Conservation (phyloP, 1,284 basidiomycete genomes). For the Trichosporon coremiiforme region DNA sequence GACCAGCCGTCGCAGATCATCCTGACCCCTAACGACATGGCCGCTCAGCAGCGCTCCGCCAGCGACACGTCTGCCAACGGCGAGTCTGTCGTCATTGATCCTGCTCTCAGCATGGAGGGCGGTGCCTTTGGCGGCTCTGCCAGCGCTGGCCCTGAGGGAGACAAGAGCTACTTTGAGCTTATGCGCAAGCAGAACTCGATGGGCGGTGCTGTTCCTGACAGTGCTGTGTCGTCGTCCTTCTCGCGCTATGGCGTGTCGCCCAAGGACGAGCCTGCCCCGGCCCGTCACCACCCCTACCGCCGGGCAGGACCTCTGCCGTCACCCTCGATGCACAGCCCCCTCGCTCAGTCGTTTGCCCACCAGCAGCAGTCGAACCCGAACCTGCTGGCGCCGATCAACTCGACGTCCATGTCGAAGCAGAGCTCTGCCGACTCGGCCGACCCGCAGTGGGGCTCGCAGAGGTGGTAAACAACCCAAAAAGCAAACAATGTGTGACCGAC, state of each 20-base stretch:
- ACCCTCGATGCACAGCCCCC: conserved; percentile 26
- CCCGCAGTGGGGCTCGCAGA: conserved; percentile 5
- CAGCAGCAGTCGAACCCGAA: conserved; percentile 12
- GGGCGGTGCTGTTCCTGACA: conserved; percentile 27
- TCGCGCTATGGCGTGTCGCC: conserved; percentile 37
- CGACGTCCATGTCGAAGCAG: conserved; percentile 16
- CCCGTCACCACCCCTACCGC: conserved; percentile 43
- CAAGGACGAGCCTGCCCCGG: conserved; percentile 25
- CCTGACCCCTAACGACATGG: conserved; percentile 48
- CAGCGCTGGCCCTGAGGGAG: conserved; percentile 20
- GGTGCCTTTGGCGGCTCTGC: conserved; percentile 1
- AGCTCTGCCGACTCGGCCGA: conserved; percentile 4
- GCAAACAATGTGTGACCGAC: not conserved
- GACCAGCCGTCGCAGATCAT: conserved; percentile 46
- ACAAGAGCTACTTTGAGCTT: conserved; percentile 31
- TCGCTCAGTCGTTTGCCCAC: conserved; percentile 16
- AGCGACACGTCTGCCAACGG: conserved; percentile 18
- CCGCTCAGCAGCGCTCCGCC: conserved; percentile 29
- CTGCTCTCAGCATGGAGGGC: conserved; percentile 22
- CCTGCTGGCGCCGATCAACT: conserved; percentile 18
- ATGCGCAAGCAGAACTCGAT: conserved; percentile 26
- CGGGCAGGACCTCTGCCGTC: conserved; percentile 34
- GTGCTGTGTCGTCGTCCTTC: conserved; percentile 38
- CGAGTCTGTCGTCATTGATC: conserved; percentile 37
- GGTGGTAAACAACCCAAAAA: conserved; percentile 3